Evolutionary conservation across 176 grass and related monocot species (phyloP).

Genomic region (Carex cristatella): DNA sequence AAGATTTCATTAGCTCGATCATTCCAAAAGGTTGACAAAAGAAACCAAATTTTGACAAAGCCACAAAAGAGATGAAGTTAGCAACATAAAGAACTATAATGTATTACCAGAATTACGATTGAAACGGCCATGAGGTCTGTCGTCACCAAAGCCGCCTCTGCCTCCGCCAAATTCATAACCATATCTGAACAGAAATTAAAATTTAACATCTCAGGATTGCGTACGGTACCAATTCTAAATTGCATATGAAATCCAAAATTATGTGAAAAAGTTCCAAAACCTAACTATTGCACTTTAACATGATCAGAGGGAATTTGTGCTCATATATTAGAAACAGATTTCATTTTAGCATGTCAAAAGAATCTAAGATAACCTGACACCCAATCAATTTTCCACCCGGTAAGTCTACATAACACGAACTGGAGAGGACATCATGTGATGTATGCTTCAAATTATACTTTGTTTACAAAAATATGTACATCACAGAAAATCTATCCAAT

Average conservation of each 20-base stretch:
- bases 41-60: background rate
- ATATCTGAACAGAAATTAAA: slow-evolving; percentile 29
- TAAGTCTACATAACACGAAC: background rate
- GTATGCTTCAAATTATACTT: background rate
- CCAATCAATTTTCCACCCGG: background rate
- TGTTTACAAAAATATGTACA: background rate
- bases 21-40: background rate
- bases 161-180: slow-evolving; percentile 67
- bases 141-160: slow-evolving; percentile 67
- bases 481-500: background rate
- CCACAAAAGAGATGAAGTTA: background rate
- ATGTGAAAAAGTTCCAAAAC: background rate
- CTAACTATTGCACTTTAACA: background rate
- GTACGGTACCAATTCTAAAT: background rate
- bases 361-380: background rate
- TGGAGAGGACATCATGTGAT: background rate
- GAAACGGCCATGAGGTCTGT: slow-evolving; percentile 59
- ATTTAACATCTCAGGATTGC: background rate
- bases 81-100: background rate
- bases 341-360: background rate
- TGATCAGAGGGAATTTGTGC: background rate
- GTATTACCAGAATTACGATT: slow-evolving; percentile 46
- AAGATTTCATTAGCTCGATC: background rate
- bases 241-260: background rate
- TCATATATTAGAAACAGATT: background rate